Percentiles rank a stretch among this genome's conserved stretches.
Evolutionary conservation across 441 rosid species (phyloP).

Genomic region (Capsella rubella): DNA sequence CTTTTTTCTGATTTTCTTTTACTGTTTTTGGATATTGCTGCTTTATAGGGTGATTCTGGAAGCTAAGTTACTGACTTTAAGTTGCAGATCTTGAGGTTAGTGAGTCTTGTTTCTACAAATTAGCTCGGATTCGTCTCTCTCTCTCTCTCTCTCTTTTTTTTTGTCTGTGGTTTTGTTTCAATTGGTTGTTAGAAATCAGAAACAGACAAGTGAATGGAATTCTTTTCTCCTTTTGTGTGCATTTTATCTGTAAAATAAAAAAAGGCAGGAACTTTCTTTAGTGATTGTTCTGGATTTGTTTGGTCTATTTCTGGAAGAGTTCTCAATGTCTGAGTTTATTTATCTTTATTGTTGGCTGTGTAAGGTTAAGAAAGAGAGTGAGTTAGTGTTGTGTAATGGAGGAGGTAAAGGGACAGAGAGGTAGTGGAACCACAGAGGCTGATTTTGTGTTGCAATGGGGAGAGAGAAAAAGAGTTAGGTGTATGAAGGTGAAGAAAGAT

Average conservation of each 20-base stretch:
- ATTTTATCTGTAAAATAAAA: conserved; percentile 9
- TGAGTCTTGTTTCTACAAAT: conserved; percentile 29
- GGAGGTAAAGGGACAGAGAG: conserved; percentile 62
- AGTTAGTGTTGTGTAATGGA: conserved; percentile 54
- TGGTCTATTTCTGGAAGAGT: conserved; percentile 10
- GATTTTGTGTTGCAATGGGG: conserved; percentile 95
- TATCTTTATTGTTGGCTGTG: conserved; percentile 27
- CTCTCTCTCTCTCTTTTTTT: neutral
- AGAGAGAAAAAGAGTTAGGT: conserved; percentile 80
- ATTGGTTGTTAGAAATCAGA: conserved; percentile 12
- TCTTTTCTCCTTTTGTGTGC: conserved; percentile 1
- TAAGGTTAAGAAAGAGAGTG: conserved; percentile 29
- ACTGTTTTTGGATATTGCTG: conserved; percentile 12
- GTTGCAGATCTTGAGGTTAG: conserved; percentile 64
- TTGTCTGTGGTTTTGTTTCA: conserved; percentile 25
- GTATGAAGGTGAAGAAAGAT: conserved; percentile 74
- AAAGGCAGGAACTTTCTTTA: neutral
- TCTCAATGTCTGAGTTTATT: conserved; percentile 5
- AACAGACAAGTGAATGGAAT: neutral
- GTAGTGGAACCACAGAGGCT: conserved; percentile 56
- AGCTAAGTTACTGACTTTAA: conserved; percentile 22
- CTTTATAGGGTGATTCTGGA: conserved; percentile 48
- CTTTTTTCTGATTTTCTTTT: neutral
- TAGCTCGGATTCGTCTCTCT: conserved; percentile 1
- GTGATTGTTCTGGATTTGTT: neutral